phyloP scores from a whole-genome alignment of 129 eudicot genomes.

The Rutidosis leptorrhynchoides region DNA sequence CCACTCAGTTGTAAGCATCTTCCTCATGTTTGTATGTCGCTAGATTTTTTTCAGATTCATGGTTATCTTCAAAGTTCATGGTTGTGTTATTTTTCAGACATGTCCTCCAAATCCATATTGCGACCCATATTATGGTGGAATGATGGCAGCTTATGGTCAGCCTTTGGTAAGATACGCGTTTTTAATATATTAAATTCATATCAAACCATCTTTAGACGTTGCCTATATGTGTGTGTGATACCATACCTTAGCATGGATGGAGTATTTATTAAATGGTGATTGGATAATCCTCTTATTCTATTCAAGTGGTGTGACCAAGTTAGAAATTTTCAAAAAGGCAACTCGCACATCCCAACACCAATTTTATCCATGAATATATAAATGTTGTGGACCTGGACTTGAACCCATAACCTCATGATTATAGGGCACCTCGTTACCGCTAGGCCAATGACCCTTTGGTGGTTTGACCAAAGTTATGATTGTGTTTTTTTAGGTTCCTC shows the following conservation, averaged over 20 bases:
- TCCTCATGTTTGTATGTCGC: constrained; percentile 3
- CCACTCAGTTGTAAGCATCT: constrained; percentile 65
- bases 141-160: constrained; percentile 83
- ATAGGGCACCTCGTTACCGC: too few species aligned
- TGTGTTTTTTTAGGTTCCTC: constrained; percentile 53
- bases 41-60: background rate
- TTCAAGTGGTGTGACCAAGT: too few species aligned
- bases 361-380: too few species aligned
- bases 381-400: too few species aligned
- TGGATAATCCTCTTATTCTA: too few species aligned
- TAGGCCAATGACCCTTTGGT: too few species aligned
- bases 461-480: background rate
- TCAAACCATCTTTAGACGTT: background rate
- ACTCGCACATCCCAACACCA: too few species aligned
- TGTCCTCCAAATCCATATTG: constrained; percentile 68
- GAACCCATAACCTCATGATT: too few species aligned
- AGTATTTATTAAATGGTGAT: too few species aligned
- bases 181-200: background rate
- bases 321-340: too few species aligned
- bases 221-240: too few species aligned
- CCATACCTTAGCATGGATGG: too few species aligned
- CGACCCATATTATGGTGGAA: constrained; percentile 71
- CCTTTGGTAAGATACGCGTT: constrained; percentile 55
- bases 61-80: constrained; percentile 1
- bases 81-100: constrained; percentile 44